Evolutionary conservation across 2,329 filamentous ascomycete genomes (phyloP).

Genomic region (Colletotrichum shisoi): DNA sequence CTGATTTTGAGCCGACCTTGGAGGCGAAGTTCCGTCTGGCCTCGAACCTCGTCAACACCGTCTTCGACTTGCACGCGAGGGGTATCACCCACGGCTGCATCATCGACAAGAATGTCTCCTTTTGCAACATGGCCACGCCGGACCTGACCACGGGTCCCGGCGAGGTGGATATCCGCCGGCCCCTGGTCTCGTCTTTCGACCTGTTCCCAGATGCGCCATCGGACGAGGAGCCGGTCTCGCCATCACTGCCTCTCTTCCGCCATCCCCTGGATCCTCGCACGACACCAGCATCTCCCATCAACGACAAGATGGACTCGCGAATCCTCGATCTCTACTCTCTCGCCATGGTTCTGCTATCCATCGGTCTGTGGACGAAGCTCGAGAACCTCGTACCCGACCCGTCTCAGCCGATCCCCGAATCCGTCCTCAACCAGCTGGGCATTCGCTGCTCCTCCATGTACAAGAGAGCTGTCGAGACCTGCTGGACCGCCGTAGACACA

Average conservation of each 20-base stretch:
- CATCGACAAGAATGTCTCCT: conserved; percentile 71
- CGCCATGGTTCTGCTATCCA: conserved; percentile 75
- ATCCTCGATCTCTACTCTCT: conserved; percentile 76
- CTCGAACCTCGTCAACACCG: conserved; percentile 73
- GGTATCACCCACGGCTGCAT: conserved; percentile 76
- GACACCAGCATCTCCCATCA: conserved; percentile 57
- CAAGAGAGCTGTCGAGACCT: conserved; percentile 76
- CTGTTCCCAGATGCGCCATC: conserved; percentile 66
- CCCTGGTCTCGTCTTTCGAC: conserved; percentile 77
- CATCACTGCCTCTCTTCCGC: conserved; percentile 61
- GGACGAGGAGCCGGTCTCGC: conserved; percentile 44
- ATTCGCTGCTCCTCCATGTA: conserved; percentile 77
- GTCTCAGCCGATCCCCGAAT: conserved; percentile 63
- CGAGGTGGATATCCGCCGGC: conserved; percentile 70
- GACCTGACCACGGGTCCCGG: conserved; percentile 52
- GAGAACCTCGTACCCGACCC: conserved; percentile 59
- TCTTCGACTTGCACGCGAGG: conserved; percentile 76
- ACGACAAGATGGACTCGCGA: conserved; percentile 62
- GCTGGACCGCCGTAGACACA: conserved; percentile 74
- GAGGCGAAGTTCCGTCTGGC: conserved; percentile 81
- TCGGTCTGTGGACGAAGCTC: conserved; percentile 77
- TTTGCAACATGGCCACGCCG: conserved; percentile 60
- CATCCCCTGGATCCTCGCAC: conserved; percentile 70
- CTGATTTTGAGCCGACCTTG: conserved; percentile 68
- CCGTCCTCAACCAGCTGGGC: conserved; percentile 68